Base-by-base conservation (phyloP, 805 yeast species). In the Candida boidinii region DNA sequence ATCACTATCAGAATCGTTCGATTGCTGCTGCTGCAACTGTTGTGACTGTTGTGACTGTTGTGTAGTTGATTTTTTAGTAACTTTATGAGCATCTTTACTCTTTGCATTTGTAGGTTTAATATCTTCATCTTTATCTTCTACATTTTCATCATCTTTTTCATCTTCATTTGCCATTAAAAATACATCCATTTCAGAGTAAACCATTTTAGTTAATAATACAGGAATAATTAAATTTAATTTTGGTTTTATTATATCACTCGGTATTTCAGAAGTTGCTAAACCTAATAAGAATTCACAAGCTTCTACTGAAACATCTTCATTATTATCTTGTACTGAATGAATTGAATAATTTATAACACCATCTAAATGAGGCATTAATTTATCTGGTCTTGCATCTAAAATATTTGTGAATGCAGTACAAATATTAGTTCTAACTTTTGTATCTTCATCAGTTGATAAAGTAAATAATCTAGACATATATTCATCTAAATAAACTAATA, bases 261-360 rank as follows among this genome's bases (percentile, higher is more conserved):
- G 77, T 3, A 76, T 60, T 20, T 66, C 68, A 23, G 75, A 66
- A 3, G 86, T 79, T 0, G 88, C 73, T 34, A 90, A 65, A 2
- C 83, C 76, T 28, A 90, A 68, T 38, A 92, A 60, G 46, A 92
- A 87, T 58, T 92, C 97, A 54, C 96, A 86, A 3, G 95, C 96
- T 53, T 88, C 96, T 35, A 88, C 63, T 0, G 95, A 80, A 21
- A 86, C 94, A 34, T 70, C 78, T 43, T 82, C 88, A 40, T 79
- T 78, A 10, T 48, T 40, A 38, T 69, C 72, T 35, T 70, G 69
- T 60, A 90, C 75, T 38, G 87, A 72, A 58, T 87, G 96, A 31
- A 86, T 57, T 48, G 88, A 77, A 60, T 82, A 92, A 42, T 76
- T 73, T 26, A 90, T 72, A 12, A 92, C 86, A n/a, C 96, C 96